Percentiles rank a stretch among this genome's conserved stretches.
phyloP scores from a whole-genome alignment of 192 early-diverging fungal species.

The Coemansia sp. region DNA sequence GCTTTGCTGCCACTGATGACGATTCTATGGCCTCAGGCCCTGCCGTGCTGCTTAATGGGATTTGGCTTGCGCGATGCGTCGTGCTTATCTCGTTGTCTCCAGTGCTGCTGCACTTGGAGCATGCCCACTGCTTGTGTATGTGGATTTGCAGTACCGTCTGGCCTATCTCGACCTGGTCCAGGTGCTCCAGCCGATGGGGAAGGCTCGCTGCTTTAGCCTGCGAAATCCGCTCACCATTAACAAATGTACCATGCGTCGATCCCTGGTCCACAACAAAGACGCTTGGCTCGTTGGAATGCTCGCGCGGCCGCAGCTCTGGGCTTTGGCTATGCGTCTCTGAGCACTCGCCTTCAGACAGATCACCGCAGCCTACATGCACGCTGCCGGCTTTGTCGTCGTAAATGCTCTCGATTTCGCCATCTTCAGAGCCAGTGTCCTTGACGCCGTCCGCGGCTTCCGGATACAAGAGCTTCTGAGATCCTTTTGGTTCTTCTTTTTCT shows the following conservation, averaged over 20 bases:
- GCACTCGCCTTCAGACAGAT: slow-evolving; percentile 36
- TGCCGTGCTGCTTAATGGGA: not conserved
- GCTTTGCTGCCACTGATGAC: not conserved
- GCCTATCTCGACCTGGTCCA: slow-evolving; percentile 63
- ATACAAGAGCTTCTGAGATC: no score
- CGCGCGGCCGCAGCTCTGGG: not conserved
- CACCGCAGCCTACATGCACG: not conserved
- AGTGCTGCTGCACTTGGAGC: slow-evolving; percentile 61
- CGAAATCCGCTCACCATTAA: slow-evolving; percentile 68
- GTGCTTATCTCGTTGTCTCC: slow-evolving; percentile 55
- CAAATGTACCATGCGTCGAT: slow-evolving; percentile 76
- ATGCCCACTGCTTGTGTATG: slow-evolving; percentile 64
- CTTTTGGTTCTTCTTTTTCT: not conserved
- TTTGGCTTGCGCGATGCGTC: not conserved
- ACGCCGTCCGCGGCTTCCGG: no score
- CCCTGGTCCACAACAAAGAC: slow-evolving; percentile 64
- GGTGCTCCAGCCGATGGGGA: slow-evolving; percentile 60
- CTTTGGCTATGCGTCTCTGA: not conserved
- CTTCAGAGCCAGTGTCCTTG: slow-evolving; percentile 29
- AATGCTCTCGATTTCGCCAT: slow-evolving; percentile 33
- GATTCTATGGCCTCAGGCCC: not conserved
- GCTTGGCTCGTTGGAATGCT: not conserved
- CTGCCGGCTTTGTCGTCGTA: not conserved
- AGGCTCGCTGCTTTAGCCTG: slow-evolving; percentile 63
- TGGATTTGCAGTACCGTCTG: slow-evolving; percentile 65